Evolutionary conservation across 2,329 filamentous ascomycete genomes (phyloP).

Genomic region (Pyrenophora teres): DNA sequence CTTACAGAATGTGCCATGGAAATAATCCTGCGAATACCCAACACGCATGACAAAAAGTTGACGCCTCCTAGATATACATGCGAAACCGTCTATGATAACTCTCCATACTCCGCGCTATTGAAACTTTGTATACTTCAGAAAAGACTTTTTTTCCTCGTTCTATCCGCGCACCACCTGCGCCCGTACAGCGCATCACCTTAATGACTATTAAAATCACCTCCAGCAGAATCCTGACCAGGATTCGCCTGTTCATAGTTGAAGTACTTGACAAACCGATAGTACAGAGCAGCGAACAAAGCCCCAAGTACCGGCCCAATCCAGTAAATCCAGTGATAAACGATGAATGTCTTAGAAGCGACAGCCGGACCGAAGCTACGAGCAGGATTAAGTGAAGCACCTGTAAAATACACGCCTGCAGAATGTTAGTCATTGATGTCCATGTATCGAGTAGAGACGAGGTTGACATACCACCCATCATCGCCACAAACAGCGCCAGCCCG

Average conservation of each 20-base stretch:
- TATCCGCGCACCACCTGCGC: too few species aligned
- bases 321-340: conserved; percentile 45
- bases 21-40: too few species aligned
- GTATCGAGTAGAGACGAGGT: too few species aligned
- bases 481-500: conserved; percentile 30
- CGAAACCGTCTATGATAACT: too few species aligned
- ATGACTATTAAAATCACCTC: conserved; percentile 4
- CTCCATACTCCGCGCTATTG: too few species aligned
- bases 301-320: conserved; percentile 52
- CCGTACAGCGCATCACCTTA: not conserved
- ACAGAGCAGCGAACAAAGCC: conserved; percentile 51
- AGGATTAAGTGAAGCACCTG: conserved; percentile 51
- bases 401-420: conserved; percentile 44
- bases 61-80: too few species aligned
- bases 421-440: not conserved
- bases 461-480: conserved; percentile 33
- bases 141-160: too few species aligned
- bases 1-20: too few species aligned
- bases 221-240: conserved; percentile 30
- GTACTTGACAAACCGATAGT: conserved; percentile 53
- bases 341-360: conserved; percentile 44
- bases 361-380: conserved; percentile 52
- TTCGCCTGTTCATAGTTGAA: conserved; percentile 37
- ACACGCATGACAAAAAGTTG: too few species aligned
- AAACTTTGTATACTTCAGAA: too few species aligned